Base-by-base conservation (phyloP, 2,329 filamentous ascomycete genomes). In the Trichophyton benhamiae region DNA sequence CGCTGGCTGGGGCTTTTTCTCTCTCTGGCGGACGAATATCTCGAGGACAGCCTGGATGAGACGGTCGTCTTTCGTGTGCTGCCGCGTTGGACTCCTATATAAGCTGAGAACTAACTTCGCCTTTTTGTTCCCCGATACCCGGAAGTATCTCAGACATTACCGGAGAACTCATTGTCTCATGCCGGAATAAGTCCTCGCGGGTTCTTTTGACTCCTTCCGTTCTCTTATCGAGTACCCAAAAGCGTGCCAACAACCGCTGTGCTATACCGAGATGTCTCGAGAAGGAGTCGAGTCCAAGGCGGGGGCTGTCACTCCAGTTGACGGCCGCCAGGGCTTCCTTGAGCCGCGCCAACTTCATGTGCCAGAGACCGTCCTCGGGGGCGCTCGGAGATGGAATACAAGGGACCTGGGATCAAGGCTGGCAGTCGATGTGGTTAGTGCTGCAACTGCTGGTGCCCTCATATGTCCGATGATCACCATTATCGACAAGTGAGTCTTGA, bases 381-480 rank as follows among this genome's bases (percentile, higher is more conserved):
- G 41, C 17, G 8, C 20, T 9, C 38, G 42, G 9, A 65, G 64
- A 74, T 92, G 88, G 87, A 95, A 95, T 72, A 91, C 88, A 25
- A 82, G 83, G 65, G 86, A 88, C 67, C 74, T 95, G 61, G 82
- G 81, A 13, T 72, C 81, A 66, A 82, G 90, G 59, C 70, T 95
- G 11, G 83, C 79, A 49, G 82, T 84, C 15, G 90, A 96, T 76
- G 74, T 82, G 22, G 73, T 82, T 52, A 86, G 87, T 68, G 91
- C 89, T 1, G 80, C 82, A 1, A 81, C 83, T 53, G 89, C 91
- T 9, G 89, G 87, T 1, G 82, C 81, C 5, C 77, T 94, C 63
- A 87, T 96, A 57, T 89, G 91, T 60, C 91, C 91, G 1, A 72
- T 95, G 44, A 92, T 96, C 65, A 88, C 87, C 42, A 87, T 94